A percentile compares a stretch with the other conserved stretches of the same genome.
Conservation (phyloP, 176 grass and related monocot genomes). For the Oryza meyeriana region DNA sequence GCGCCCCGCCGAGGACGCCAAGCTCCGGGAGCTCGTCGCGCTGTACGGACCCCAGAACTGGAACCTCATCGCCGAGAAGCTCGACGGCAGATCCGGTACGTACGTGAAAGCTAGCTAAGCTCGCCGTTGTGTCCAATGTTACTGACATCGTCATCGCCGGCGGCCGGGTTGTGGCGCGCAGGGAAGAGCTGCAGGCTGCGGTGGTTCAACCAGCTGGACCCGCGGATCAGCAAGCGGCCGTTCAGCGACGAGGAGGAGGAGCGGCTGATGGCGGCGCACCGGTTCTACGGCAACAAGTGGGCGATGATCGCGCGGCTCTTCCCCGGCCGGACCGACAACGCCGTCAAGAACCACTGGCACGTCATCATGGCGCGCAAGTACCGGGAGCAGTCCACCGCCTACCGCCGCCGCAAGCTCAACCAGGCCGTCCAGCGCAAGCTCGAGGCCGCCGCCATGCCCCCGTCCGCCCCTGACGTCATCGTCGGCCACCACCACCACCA, state of each 20-base stretch:
- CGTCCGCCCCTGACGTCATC: background rate
- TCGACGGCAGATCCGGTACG: conserved; percentile 90
- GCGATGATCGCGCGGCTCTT: conserved; percentile 88
- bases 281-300: conserved; percentile 94
- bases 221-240: conserved; percentile 67
- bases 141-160: background rate
- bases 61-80: conserved; percentile 90
- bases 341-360: conserved; percentile 98
- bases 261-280: conserved; percentile 76
- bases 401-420: conserved; percentile 81
- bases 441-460: conserved; percentile 38
- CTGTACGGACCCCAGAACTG: conserved; percentile 90
- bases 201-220: conserved; percentile 97
- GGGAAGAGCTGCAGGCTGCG: conserved; percentile 94
- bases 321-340: conserved; percentile 90
- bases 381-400: conserved; percentile 71
- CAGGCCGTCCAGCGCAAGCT: conserved; percentile 59
- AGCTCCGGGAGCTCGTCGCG: conserved; percentile 81
- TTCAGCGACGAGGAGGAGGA: conserved; percentile 93
- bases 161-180: background rate
- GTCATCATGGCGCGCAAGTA: conserved; percentile 97
- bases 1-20: conserved; percentile 83
- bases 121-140: background rate
- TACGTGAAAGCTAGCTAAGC: background rate
- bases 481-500: background rate